Evolutionary conservation across 352 stramenopile species (phyloP).

Genomic region (Globisporangium echinulatum): DNA sequence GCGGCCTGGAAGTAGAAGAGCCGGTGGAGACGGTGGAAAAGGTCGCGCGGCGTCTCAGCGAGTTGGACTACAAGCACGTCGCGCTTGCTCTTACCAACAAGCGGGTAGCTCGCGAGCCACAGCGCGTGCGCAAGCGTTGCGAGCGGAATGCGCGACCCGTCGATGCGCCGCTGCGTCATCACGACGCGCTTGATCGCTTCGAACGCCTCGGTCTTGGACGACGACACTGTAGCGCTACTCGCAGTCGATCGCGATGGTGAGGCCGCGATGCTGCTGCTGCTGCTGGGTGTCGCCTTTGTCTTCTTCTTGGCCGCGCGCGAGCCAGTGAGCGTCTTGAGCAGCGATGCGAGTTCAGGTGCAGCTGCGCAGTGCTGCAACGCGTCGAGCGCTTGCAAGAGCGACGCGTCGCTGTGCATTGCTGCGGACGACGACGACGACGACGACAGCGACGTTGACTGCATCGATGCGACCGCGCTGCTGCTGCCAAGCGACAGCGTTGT

Average conservation of each 20-base stretch:
- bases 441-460: constrained; percentile 28
- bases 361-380: constrained; percentile 52
- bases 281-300: neutral
- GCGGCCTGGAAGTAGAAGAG: constrained; percentile 68
- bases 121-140: constrained; percentile 52
- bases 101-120: constrained; percentile 37
- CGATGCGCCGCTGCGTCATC: constrained; percentile 57
- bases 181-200: constrained; percentile 36
- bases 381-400: constrained; percentile 25
- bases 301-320: constrained; percentile 22
- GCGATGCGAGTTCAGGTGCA: constrained; percentile 28
- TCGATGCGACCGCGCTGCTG: too few relatives aligned
- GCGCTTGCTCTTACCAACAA: constrained; percentile 23
- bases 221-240: constrained; percentile 3
- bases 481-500: constrained; percentile 6
- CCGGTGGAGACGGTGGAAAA: constrained; percentile 65
- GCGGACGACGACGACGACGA: neutral
- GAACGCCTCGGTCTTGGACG: constrained; percentile 34
- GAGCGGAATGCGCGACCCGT: constrained; percentile 64
- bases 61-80: constrained; percentile 52
- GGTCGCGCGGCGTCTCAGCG: constrained; percentile 26
- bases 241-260: too few relatives aligned
- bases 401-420: neutral
- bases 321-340: constrained; percentile 57
- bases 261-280: neutral